Evolutionary conservation across 805 yeast species (phyloP).

Genomic region (Starmerella geochares): DNA sequence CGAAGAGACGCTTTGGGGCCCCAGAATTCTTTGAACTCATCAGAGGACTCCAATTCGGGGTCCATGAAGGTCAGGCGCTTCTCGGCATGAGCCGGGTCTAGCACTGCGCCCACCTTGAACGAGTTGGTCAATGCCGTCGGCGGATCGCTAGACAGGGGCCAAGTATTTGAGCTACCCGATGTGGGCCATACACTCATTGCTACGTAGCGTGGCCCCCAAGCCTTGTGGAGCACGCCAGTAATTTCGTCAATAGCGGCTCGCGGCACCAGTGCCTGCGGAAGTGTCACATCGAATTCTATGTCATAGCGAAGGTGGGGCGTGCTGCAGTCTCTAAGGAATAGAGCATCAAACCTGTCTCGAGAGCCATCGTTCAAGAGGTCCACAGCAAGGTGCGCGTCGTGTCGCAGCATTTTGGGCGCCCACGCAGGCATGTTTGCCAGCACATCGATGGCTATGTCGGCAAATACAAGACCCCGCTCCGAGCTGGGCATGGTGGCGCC

Average conservation of each 20-base stretch:
- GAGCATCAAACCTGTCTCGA: conserved; percentile 68
- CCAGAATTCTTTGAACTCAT: conserved; percentile 74
- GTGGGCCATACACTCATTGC: conserved; percentile 13
- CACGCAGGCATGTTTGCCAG: conserved; percentile 69
- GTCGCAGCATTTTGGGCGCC: conserved; percentile 52
- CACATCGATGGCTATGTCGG: conserved; percentile 50
- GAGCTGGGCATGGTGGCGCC: conserved; percentile 4
- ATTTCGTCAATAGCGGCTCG: conserved; percentile 4
- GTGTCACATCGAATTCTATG: conserved; percentile 39
- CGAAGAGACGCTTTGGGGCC: conserved; percentile 75
- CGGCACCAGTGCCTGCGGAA: background rate
- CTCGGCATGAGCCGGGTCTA: conserved; percentile 66
- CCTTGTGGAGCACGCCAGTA: conserved; percentile 9
- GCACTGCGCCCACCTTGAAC: conserved; percentile 47
- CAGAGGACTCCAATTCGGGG: conserved; percentile 46
- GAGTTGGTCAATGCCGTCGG: conserved; percentile 4
- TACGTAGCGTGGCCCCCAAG: conserved; percentile 21
- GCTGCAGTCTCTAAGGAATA: conserved; percentile 54
- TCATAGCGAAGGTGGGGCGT: conserved; percentile 53
- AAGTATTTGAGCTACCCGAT: conserved; percentile 1
- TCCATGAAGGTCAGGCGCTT: conserved; percentile 71
- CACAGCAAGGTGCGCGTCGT: conserved; percentile 60
- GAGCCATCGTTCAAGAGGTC: conserved; percentile 64
- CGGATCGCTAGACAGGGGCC: conserved; percentile 24
- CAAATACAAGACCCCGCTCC: conserved; percentile 19